Evolutionary conservation across 2,329 filamentous ascomycete genomes (phyloP).

Genomic region (Talaromyces sp.): DNA sequence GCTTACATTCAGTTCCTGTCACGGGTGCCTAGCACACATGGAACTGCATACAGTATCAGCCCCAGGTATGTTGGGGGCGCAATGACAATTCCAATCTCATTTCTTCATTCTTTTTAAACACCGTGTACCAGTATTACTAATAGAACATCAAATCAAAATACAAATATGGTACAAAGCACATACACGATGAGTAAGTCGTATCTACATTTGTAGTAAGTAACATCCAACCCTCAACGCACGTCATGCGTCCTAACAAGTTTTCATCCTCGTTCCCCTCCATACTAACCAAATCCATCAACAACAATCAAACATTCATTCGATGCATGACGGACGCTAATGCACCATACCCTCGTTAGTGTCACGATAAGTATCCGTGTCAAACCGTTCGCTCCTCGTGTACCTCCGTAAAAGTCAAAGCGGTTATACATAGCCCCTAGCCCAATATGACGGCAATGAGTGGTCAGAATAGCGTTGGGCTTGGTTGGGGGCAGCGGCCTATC

Average conservation of each 20-base stretch:
- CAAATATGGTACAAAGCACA: neutral
- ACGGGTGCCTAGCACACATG: too few species aligned
- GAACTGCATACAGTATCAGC: neutral
- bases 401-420: neutral
- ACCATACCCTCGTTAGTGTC: neutral
- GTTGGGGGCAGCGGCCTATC: neutral
- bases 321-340: neutral
- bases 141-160: neutral
- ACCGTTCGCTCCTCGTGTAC: neutral
- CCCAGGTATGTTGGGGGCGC: neutral
- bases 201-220: neutral
- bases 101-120: too few species aligned
- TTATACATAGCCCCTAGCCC: neutral
- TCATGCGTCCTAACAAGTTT: constrained; percentile 1
- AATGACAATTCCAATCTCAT: neutral
- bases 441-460: neutral
- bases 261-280: neutral
- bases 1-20: too few species aligned
- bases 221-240: neutral
- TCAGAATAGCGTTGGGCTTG: neutral
- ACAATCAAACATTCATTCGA: neutral
- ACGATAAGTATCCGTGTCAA: constrained; percentile 2
- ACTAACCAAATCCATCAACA: neutral
- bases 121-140: neutral
- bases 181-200: neutral